Percentiles rank a stretch among this genome's conserved stretches.
phyloP scores from a whole-genome alignment of 75 land plant species.

The Cunninghamia lanceolata region DNA sequence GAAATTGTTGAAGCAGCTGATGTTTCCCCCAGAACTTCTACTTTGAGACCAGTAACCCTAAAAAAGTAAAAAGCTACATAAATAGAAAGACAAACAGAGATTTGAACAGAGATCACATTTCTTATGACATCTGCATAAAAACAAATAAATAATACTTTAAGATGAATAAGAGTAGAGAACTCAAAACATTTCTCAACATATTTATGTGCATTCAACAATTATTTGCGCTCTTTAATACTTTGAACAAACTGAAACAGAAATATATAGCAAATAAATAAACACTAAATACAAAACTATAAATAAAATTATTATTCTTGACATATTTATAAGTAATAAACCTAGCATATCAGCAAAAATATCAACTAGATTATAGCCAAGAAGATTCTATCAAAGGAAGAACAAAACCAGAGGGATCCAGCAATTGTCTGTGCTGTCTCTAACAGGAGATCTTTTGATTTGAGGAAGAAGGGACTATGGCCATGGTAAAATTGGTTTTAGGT shows the following conservation, averaged over 20 bases:
- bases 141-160: not conserved
- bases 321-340: not conserved
- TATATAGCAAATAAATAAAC: not conserved
- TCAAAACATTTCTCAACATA: not conserved
- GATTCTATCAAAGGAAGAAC: too few species aligned
- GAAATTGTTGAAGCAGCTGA: constrained; percentile 96
- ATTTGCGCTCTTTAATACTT: not conserved
- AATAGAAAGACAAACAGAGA: not conserved
- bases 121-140: not conserved
- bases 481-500: too few species aligned
- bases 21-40: constrained; percentile 91
- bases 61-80: not conserved
- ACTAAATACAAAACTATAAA: not conserved
- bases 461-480: too few species aligned
- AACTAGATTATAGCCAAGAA: not conserved
- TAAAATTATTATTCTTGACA: not conserved
- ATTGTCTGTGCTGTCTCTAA: too few species aligned
- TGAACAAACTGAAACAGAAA: not conserved
- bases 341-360: not conserved
- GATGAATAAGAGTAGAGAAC: not conserved
- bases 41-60: constrained; percentile 93
- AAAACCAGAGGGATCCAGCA: too few species aligned
- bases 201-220: not conserved
- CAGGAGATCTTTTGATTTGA: too few species aligned
- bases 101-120: not conserved